Percentiles rank a stretch among this genome's conserved stretches.
phyloP scores from a whole-genome alignment of 352 stramenopile species.

The Globisporangium cystogenes region DNA sequence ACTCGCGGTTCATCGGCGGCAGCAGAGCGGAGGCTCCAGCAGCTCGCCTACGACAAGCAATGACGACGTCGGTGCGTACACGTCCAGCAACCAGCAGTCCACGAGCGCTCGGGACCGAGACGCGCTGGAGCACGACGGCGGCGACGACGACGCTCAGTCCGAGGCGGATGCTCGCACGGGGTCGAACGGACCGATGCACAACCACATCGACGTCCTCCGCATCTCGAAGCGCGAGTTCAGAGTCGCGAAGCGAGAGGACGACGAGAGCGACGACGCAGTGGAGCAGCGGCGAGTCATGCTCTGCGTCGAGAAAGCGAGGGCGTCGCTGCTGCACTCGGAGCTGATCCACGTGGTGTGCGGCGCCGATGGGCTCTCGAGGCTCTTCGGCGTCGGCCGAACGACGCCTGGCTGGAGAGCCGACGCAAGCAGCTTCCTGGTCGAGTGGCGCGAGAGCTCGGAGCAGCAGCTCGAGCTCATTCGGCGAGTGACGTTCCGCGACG shows the following conservation, averaged over 20 bases:
- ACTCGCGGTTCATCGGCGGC: slow-evolving; percentile 21
- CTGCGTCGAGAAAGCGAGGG: slow-evolving; percentile 37
- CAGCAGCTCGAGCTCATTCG: slow-evolving; percentile 13
- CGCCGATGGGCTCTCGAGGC: slow-evolving; percentile 12
- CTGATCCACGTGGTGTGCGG: slow-evolving; percentile 27
- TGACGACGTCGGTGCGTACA: slow-evolving; percentile 7
- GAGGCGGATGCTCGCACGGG: slow-evolving; percentile 1
- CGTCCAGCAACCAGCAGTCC: neutral
- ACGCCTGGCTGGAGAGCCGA: neutral
- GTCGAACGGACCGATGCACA: slow-evolving; percentile 19
- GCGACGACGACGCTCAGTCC: neutral
- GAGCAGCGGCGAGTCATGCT: slow-evolving; percentile 25
- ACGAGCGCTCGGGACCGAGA: neutral
- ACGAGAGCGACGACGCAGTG: neutral
- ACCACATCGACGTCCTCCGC: slow-evolving; percentile 46
- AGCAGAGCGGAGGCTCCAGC: neutral
- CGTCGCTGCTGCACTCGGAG: slow-evolving; percentile 32
- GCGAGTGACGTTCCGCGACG: slow-evolving; percentile 24
- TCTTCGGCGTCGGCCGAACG: slow-evolving; percentile 32
- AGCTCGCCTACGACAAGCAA: neutral
- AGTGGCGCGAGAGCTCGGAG: slow-evolving; percentile 23
- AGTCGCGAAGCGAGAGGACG: neutral
- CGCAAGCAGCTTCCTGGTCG: slow-evolving; percentile 20
- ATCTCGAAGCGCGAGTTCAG: slow-evolving; percentile 37
- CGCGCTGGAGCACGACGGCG: neutral